Percentiles rank a stretch among this genome's conserved stretches.
phyloP scores from a whole-genome alignment of 1,284 basidiomycete genomes.

The Entoloma clypeatum region DNA sequence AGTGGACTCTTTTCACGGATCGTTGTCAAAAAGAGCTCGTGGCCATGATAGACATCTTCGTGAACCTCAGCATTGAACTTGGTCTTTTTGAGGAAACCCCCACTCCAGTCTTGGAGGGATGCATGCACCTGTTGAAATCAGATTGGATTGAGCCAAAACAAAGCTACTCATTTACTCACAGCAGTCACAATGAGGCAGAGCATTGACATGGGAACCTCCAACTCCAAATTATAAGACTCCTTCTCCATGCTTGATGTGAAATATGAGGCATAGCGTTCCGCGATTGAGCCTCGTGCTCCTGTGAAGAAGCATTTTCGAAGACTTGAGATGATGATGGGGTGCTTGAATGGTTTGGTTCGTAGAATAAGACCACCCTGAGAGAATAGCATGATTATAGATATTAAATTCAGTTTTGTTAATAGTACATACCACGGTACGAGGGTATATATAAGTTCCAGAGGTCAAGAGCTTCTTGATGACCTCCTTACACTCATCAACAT shows the following conservation, averaged over 20 bases:
- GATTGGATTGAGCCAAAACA: background rate
- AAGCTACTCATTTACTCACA: background rate
- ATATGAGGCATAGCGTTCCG: background rate
- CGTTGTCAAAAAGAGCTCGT: conserved; percentile 9
- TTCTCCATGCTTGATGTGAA: conserved; percentile 10
- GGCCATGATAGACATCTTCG: conserved; percentile 10
- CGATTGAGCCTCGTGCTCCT: conserved; percentile 1
- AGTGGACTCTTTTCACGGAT: conserved; percentile 3
- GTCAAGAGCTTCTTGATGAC: conserved; percentile 3
- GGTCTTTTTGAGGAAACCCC: conserved; percentile 7
- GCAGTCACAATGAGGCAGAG: conserved; percentile 5
- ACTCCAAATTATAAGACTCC: conserved; percentile 2
- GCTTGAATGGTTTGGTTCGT: conserved; percentile 9
- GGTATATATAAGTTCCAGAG: conserved; percentile 10
- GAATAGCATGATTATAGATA: too few relatives aligned
- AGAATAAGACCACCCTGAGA: conserved; percentile 1
- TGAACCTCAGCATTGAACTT: conserved; percentile 16
- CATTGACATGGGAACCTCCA: conserved; percentile 13
- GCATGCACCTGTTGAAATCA: conserved; percentile 9
- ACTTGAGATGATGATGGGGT: conserved; percentile 10
- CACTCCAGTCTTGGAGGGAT: conserved; percentile 13
- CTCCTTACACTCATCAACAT: conserved; percentile 1
- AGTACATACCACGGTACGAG: background rate
- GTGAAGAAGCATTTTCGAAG: conserved; percentile 10
- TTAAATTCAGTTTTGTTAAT: background rate